phyloP scores from a whole-genome alignment of 345 rosid genomes.

The Lumnitzera littorea region DNA sequence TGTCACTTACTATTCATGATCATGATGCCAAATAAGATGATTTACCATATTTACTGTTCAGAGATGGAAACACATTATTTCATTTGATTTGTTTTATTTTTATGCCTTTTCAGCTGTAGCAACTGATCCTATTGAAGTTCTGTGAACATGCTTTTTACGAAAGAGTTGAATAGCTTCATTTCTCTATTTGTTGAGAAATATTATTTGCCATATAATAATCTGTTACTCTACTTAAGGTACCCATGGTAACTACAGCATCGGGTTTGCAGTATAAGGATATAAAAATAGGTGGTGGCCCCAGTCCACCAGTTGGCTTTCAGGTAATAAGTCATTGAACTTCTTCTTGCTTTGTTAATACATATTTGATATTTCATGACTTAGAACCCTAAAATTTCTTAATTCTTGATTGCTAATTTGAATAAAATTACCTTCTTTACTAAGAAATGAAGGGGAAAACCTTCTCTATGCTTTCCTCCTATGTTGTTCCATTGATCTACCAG shows the following conservation, averaged over 20 bases:
- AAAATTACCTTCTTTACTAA: too few species aligned
- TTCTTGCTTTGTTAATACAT: not conserved
- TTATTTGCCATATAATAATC: not conserved
- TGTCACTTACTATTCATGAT: not conserved
- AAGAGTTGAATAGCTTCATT: too few species aligned
- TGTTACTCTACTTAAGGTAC: slow-evolving; percentile 43
- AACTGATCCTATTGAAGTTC: too few species aligned
- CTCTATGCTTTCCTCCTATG: too few species aligned
- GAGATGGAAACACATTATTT: too few species aligned
- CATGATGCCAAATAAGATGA: not conserved
- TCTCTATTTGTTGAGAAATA: too few species aligned
- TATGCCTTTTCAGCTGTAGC: too few species aligned
- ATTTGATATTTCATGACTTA: not conserved
- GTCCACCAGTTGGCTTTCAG: slow-evolving; percentile 89
- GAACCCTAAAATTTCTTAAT: not conserved
- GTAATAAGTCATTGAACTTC: slow-evolving; percentile 20
- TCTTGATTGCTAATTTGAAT: too few species aligned
- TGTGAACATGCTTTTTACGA: too few species aligned
- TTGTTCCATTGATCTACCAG: too few species aligned
- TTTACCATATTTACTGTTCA: not conserved
- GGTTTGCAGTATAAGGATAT: slow-evolving; percentile 93
- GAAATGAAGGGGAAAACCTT: too few species aligned
- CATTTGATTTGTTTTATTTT: too few species aligned
- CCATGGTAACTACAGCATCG: slow-evolving; percentile 81
- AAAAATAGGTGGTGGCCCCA: slow-evolving; percentile 76